These are phyloP conservation scores for Calonectria crousiana DNA, from an alignment of 2,329 filamentous ascomycete genomes.

Conservation along the genomic window DNA sequence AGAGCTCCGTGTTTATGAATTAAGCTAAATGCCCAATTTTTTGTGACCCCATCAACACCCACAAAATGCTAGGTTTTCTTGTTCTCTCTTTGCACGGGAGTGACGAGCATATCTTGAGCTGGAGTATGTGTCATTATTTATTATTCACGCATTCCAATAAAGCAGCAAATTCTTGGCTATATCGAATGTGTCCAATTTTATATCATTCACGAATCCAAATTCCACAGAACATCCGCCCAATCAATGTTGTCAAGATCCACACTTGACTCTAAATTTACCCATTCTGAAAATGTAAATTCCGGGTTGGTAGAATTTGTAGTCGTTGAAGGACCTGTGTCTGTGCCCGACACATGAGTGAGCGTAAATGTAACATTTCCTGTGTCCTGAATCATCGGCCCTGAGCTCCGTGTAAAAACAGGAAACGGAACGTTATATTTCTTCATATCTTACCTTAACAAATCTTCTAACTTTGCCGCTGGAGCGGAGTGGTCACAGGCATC, in stretches of 20 bases:
- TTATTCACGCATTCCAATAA: neutral
- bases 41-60: neutral
- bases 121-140: neutral
- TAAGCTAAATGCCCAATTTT: neutral
- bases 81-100: neutral
- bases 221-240: constrained; percentile 51
- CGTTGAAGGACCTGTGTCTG: constrained; percentile 23
- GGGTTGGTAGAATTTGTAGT: constrained; percentile 25
- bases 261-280: constrained; percentile 43
- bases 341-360: constrained; percentile 46
- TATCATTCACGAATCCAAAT: constrained; percentile 49
- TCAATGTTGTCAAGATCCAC: constrained; percentile 51
- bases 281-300: constrained; percentile 37
- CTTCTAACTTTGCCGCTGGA: constrained; percentile 46
- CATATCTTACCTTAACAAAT: constrained; percentile 48
- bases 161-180: neutral
- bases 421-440: constrained; percentile 46
- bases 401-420: constrained; percentile 19
- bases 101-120: neutral
- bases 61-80: neutral
- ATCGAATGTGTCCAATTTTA: constrained; percentile 29
- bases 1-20: neutral
- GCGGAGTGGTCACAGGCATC: constrained; percentile 46
- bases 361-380: constrained; percentile 32
- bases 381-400: neutral